These are phyloP conservation scores for Gardenia jasminoides DNA, from an alignment of 257 asterid genomes.

Conservation along the genomic window DNA sequence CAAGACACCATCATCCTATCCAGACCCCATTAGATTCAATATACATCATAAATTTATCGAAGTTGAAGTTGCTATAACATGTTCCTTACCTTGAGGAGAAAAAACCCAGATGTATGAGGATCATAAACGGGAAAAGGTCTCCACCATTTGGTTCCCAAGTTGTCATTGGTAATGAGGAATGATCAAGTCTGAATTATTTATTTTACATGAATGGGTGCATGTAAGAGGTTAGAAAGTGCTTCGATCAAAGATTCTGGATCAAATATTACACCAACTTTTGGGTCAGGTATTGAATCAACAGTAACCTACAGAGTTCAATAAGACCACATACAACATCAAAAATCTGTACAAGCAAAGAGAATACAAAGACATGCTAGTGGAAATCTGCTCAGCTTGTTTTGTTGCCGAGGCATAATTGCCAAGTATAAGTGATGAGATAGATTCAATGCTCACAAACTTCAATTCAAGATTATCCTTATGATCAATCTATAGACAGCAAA, in stretches of 20 bases:
- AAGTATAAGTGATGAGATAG: neutral
- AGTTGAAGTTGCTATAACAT: too few species aligned
- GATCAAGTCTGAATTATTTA: slow-evolving; percentile 16
- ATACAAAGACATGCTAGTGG: neutral
- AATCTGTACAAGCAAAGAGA: neutral
- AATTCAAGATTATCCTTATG: neutral
- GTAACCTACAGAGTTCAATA: slow-evolving; percentile 49
- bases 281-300: slow-evolving; percentile 68
- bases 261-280: slow-evolving; percentile 58
- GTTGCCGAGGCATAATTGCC: neutral
- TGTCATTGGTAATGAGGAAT: slow-evolving; percentile 6
- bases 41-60: too few species aligned
- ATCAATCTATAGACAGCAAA: neutral
- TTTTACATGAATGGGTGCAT: slow-evolving; percentile 22
- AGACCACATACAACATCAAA: neutral
- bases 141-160: neutral
- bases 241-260: slow-evolving; percentile 73
- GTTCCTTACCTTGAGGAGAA: slow-evolving; percentile 2
- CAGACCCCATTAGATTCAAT: neutral
- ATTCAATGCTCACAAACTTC: neutral
- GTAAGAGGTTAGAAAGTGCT: slow-evolving; percentile 55
- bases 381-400: neutral
- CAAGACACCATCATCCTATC: neutral
- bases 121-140: neutral
- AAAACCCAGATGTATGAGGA: too few species aligned